Evolutionary conservation across 371 early-diverging fungal genomes (phyloP).

Genomic region (Lichtheimia corymbifera): DNA sequence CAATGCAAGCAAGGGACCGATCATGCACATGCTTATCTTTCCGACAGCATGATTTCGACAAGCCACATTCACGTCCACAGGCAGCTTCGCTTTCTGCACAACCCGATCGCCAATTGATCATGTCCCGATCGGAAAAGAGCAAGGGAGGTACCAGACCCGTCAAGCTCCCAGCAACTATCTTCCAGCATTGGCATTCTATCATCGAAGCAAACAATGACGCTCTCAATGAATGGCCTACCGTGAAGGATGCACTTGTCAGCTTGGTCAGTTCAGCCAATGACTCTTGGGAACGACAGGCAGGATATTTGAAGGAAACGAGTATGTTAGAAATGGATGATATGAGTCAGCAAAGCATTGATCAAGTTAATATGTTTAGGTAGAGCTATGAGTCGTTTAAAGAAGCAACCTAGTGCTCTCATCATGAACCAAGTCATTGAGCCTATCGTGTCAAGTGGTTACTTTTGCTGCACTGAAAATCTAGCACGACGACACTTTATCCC

Average conservation of each 20-base stretch:
- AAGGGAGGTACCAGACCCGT: constrained; percentile 30
- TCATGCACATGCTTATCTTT: too few relatives aligned
- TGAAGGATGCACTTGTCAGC: constrained; percentile 19
- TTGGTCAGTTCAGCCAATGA: constrained; percentile 19
- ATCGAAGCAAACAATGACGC: constrained; percentile 4
- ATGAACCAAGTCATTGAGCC: constrained; percentile 27
- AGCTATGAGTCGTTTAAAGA: not conserved
- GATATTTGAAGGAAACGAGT: constrained; percentile 36
- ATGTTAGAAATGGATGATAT: constrained; percentile 1
- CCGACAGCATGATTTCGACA: too few relatives aligned
- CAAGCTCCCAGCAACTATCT: constrained; percentile 33
- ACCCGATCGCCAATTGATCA: constrained; percentile 2
- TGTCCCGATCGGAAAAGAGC: constrained; percentile 23
- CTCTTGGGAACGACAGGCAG: constrained; percentile 36
- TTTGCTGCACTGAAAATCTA: constrained; percentile 40
- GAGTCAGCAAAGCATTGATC: not conserved
- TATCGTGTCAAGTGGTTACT: constrained; percentile 43
- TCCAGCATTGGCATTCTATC: constrained; percentile 27
- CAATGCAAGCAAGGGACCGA: too few relatives aligned
- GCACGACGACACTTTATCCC: constrained; percentile 50
- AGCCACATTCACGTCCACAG: too few relatives aligned
- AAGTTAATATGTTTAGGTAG: not conserved
- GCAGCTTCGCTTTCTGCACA: not conserved
- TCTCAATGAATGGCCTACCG: constrained; percentile 15
- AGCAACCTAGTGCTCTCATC: constrained; percentile 21